phyloP scores from a whole-genome alignment of 805 yeast genomes.

The Saturnispora saitoi region DNA sequence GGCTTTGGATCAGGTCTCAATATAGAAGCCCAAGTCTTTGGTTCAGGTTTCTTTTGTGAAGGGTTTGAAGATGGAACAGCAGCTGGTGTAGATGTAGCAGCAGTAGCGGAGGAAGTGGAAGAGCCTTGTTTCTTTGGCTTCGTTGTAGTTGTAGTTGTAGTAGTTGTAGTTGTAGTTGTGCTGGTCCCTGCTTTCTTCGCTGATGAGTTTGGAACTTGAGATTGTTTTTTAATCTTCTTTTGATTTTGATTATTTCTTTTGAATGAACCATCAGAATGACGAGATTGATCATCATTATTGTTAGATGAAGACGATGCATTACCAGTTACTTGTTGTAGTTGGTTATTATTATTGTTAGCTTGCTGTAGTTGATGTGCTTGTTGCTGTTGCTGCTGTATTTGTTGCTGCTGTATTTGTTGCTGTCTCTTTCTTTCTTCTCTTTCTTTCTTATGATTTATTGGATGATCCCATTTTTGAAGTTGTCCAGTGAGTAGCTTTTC shows the following conservation, averaged over 20 bases:
- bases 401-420: constrained; percentile 3
- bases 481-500: constrained; percentile 86
- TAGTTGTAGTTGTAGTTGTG: background rate
- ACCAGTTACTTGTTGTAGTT: background rate
- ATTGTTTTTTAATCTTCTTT: constrained; percentile 2
- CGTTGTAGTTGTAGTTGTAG: constrained; percentile 13
- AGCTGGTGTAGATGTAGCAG: background rate
- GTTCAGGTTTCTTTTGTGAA: constrained; percentile 19
- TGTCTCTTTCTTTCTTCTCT: constrained; percentile 15
- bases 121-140: constrained; percentile 9
- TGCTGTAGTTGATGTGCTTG: constrained; percentile 7
- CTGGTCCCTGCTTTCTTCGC: constrained; percentile 9
- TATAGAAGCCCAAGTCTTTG: constrained; percentile 17
- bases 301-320: background rate
- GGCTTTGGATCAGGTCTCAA: constrained; percentile 18
- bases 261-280: constrained; percentile 2
- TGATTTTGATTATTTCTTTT: constrained; percentile 4
- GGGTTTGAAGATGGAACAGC: background rate
- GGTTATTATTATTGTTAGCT: background rate
- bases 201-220: background rate
- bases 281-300: background rate
- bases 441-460: constrained; percentile 46
- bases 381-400: constrained; percentile 11
- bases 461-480: constrained; percentile 91
- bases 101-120: background rate